Base-by-base conservation (phyloP, 495 filamentous ascomycete species). In the Podospora fimiseda region DNA sequence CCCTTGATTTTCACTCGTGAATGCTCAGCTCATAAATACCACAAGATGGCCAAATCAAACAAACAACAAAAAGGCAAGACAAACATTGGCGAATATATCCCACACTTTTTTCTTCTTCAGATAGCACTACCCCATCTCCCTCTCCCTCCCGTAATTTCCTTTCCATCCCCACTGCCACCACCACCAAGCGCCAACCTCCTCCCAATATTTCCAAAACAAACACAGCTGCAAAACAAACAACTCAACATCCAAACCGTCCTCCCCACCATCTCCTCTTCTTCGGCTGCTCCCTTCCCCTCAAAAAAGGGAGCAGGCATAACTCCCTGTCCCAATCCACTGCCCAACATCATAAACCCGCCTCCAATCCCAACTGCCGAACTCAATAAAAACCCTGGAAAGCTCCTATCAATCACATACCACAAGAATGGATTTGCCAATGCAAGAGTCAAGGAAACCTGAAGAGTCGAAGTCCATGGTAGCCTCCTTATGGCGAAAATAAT, bases 171-270 rank as follows among this genome's bases (percentile, higher is more conserved):
- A 51, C 61, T 65, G 9, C 56, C 60, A 1, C 60, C 65, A 15
- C 62, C 62, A 39, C 67, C 71, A 46, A 82, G 68, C 27, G 87
- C 85, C 51, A 96, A 71, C 65, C 89, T 76, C 56, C 93, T 74
- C 8, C 93, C 93, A 60, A 97, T 87, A 67, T 96, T 96, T 20
- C 93, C 93, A 78, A 98, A 96, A 69, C 90, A 96, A 22, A 97
- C 84, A 56, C 88, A 89, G 47, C 84, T 88, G 66, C 93, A 95
- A 72, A 96, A 98, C 58, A 98, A 65, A 27, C 96, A 90, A 65
- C 87, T 94, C 22, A 89, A 75, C 57, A 96, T 81, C 92, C 93
- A 98, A 9, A 89, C 88, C 23, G 80, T 79, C 33, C 85, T 84
- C 11, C 87, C 92, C 19, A 96, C 23, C 23, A 22, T 22, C 42